These are phyloP conservation scores for Parastagonospora avenae DNA, from an alignment of 2,329 filamentous ascomycete species.

Conservation along the genomic window DNA sequence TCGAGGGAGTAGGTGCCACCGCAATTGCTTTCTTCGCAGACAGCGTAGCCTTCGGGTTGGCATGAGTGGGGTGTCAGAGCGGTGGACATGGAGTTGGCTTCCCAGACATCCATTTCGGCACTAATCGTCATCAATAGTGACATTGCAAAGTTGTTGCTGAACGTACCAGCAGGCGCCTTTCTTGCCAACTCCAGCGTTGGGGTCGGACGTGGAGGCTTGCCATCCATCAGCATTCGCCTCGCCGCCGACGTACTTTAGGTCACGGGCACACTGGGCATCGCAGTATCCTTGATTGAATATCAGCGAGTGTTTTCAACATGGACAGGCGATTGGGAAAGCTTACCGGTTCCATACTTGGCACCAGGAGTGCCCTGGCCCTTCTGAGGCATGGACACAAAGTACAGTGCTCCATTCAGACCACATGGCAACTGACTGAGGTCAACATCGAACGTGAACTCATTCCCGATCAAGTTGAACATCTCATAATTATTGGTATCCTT, in stretches of 20 bases:
- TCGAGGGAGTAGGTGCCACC: slow-evolving; percentile 55
- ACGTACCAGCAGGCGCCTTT: slow-evolving; percentile 63
- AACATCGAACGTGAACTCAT: slow-evolving; percentile 46
- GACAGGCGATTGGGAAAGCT: slow-evolving; percentile 31
- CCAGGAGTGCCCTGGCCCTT: slow-evolving; percentile 53
- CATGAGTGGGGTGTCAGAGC: slow-evolving; percentile 70
- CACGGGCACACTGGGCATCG: slow-evolving; percentile 41
- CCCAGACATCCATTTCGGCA: slow-evolving; percentile 67
- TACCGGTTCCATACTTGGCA: slow-evolving; percentile 59
- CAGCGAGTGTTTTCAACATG: not conserved
- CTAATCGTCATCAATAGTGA: not conserved
- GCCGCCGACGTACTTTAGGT: slow-evolving; percentile 58
- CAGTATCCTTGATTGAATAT: slow-evolving; percentile 44
- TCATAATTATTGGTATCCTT: slow-evolving; percentile 38
- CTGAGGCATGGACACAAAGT: slow-evolving; percentile 61
- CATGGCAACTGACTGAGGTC: slow-evolving; percentile 65
- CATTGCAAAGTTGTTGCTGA: not conserved
- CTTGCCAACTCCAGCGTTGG: slow-evolving; percentile 57
- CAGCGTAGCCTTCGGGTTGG: slow-evolving; percentile 54
- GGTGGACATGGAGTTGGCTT: slow-evolving; percentile 68
- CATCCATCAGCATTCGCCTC: slow-evolving; percentile 62
- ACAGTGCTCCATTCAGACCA: slow-evolving; percentile 65
- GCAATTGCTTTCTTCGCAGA: slow-evolving; percentile 55
- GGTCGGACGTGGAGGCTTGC: slow-evolving; percentile 57
- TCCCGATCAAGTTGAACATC: slow-evolving; percentile 42